Conservation (phyloP, 768 basidiomycete species). For the Kockovaella imperatae region DNA sequence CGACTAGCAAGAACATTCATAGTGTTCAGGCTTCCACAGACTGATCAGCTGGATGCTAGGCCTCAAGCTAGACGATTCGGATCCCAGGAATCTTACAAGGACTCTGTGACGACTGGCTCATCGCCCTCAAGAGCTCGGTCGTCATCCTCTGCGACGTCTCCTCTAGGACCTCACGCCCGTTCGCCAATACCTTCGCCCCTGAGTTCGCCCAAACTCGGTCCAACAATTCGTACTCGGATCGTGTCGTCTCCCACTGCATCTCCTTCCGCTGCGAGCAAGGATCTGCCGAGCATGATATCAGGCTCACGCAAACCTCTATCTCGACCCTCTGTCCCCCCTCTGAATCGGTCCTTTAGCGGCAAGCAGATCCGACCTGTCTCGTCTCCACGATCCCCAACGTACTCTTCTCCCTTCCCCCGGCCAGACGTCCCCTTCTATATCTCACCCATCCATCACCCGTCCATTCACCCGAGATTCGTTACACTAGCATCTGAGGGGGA, state of each 20-base stretch:
- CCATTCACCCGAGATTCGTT: constrained; percentile 70
- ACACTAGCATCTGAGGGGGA: constrained; percentile 55
- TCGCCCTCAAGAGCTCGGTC: too few relatives aligned
- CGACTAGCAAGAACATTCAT: not conserved
- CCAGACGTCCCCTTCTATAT: constrained; percentile 57
- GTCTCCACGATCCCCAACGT: not conserved
- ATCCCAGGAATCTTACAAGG: not conserved
- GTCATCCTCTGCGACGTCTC: too few relatives aligned
- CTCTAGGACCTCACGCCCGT: not conserved
- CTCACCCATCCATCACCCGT: constrained; percentile 70
- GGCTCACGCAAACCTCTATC: too few relatives aligned
- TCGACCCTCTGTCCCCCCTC: not conserved
- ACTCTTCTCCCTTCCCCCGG: not conserved
- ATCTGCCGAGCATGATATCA: too few relatives aligned
- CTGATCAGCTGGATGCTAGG: too few relatives aligned
- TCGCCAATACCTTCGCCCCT: not conserved
- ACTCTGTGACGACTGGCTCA: not conserved
- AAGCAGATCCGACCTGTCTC: not conserved
- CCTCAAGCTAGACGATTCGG: too few relatives aligned
- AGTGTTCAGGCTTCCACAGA: not conserved
- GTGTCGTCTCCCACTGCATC: too few relatives aligned
- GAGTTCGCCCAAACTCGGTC: not conserved
- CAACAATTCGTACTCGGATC: too few relatives aligned
- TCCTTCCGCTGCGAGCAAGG: too few relatives aligned
- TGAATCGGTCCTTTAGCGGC: not conserved